Conservation (phyloP, 2,329 filamentous ascomycete species). For the Emergomyces orientalis region DNA sequence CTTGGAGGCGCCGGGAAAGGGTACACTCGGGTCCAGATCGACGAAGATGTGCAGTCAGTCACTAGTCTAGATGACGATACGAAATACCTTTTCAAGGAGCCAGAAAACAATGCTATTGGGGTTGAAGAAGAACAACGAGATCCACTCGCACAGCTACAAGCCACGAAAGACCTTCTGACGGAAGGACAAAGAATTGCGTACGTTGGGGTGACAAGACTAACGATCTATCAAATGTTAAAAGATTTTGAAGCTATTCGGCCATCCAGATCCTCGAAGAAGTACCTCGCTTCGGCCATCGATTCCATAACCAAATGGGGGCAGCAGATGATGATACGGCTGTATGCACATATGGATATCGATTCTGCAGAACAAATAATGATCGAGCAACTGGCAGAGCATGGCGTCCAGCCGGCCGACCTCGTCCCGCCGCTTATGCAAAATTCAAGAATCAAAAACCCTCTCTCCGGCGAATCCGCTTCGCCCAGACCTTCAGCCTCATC, state of each 20-base stretch:
- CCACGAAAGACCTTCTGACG: slow-evolving; percentile 88
- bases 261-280: slow-evolving; percentile 62
- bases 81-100: slow-evolving; percentile 82
- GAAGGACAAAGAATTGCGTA: slow-evolving; percentile 95
- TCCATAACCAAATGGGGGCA: slow-evolving; percentile 92
- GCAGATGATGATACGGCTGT: slow-evolving; percentile 94
- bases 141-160: slow-evolving; percentile 80
- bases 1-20: slow-evolving; percentile 87
- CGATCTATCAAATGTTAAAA: slow-evolving; percentile 67
- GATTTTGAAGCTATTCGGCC: slow-evolving; percentile 51
- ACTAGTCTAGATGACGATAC: slow-evolving; percentile 98
- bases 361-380: slow-evolving; percentile 91
- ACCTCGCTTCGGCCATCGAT: slow-evolving; percentile 60
- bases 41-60: slow-evolving; percentile 86
- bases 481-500: slow-evolving; percentile 33
- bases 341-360: slow-evolving; percentile 93
- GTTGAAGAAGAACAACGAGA: slow-evolving; percentile 73
- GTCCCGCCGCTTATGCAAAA: slow-evolving; percentile 85
- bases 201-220: slow-evolving; percentile 76
- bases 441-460: slow-evolving; percentile 83
- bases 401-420: slow-evolving; percentile 73
- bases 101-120: slow-evolving; percentile 52
- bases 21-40: slow-evolving; percentile 88
- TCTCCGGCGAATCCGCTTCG: slow-evolving; percentile 47
- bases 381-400: slow-evolving; percentile 88